phyloP scores from a whole-genome alignment of 2,329 filamentous ascomycete genomes.

The Raffaelea arxii region DNA sequence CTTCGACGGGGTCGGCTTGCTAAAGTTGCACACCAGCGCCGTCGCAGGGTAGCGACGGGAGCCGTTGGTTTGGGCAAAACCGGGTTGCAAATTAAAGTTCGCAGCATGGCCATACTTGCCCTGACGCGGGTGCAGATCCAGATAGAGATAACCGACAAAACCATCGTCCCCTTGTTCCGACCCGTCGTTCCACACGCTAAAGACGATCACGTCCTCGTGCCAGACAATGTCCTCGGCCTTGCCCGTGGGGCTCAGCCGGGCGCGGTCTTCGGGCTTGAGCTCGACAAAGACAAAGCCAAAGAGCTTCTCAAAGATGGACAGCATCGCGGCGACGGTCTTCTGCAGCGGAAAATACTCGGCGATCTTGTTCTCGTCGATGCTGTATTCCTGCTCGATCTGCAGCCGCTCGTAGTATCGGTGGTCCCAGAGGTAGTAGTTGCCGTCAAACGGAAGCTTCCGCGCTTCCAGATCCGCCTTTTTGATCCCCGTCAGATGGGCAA shows the following conservation, averaged over 20 bases:
- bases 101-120: slow-evolving; percentile 81
- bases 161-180: slow-evolving; percentile 47
- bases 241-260: slow-evolving; percentile 53
- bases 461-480: slow-evolving; percentile 61
- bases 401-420: slow-evolving; percentile 70
- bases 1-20: slow-evolving; percentile 66
- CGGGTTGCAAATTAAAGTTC: slow-evolving; percentile 74
- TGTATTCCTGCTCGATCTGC: slow-evolving; percentile 72
- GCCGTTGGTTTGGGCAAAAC: slow-evolving; percentile 57
- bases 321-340: slow-evolving; percentile 65
- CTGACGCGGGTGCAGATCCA: slow-evolving; percentile 69
- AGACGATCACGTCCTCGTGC: slow-evolving; percentile 76
- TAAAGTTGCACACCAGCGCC: slow-evolving; percentile 77
- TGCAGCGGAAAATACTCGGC: slow-evolving; percentile 76
- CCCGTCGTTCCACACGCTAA: slow-evolving; percentile 73
- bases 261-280: slow-evolving; percentile 55
- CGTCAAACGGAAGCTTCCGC: slow-evolving; percentile 49
- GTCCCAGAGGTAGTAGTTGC: slow-evolving; percentile 76
- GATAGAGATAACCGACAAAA: slow-evolving; percentile 75
- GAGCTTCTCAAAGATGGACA: slow-evolving; percentile 73
- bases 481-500: slow-evolving; percentile 57
- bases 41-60: slow-evolving; percentile 67
- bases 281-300: slow-evolving; percentile 74
- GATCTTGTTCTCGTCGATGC: slow-evolving; percentile 69
- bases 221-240: slow-evolving; percentile 65